A percentile compares a stretch with the other conserved stretches of the same genome.
These are phyloP conservation scores for Myxozyma geophila DNA, from an alignment of 805 yeast species.

Conservation along the genomic window DNA sequence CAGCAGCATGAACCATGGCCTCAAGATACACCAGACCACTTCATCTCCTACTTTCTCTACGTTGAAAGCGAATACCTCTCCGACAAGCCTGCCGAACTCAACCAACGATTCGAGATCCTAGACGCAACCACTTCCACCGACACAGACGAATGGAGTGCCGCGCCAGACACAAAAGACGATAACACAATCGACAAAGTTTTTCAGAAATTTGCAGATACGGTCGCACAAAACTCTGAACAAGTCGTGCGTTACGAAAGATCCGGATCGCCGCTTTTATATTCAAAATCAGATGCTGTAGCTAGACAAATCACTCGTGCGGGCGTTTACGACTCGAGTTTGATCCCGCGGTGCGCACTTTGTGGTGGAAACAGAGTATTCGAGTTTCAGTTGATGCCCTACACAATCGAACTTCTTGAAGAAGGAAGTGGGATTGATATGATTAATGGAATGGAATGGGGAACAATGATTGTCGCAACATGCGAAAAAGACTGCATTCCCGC, in stretches of 20 bases:
- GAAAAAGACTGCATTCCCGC: conserved; percentile 63
- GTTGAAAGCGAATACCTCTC: conserved; percentile 38
- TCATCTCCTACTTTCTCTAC: conserved; percentile 30
- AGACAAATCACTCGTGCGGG: conserved; percentile 45
- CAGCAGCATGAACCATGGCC: conserved; percentile 26
- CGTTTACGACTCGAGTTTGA: conserved; percentile 39
- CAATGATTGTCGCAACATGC: conserved; percentile 82
- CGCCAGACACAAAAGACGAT: conserved; percentile 29
- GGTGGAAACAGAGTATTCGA: conserved; percentile 62
- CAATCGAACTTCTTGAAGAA: conserved; percentile 79
- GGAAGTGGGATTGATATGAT: conserved; percentile 50
- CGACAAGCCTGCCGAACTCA: conserved; percentile 8
- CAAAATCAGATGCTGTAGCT: conserved; percentile 61
- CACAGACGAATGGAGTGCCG: conserved; percentile 34
- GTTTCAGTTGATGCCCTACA: conserved; percentile 91
- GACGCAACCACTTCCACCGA: conserved; percentile 20
- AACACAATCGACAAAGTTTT: conserved; percentile 69
- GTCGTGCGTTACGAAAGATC: conserved; percentile 82
- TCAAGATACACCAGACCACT: conserved; percentile 17
- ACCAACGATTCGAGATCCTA: conserved; percentile 23
- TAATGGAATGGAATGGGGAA: conserved; percentile 97
- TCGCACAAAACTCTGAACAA: conserved; percentile 83
- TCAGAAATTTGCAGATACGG: conserved; percentile 73
- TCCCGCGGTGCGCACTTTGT: conserved; percentile 72
- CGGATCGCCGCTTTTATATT: conserved; percentile 77